Conservation (phyloP, 495 filamentous ascomycete species). For the Lepraria neglecta region DNA sequence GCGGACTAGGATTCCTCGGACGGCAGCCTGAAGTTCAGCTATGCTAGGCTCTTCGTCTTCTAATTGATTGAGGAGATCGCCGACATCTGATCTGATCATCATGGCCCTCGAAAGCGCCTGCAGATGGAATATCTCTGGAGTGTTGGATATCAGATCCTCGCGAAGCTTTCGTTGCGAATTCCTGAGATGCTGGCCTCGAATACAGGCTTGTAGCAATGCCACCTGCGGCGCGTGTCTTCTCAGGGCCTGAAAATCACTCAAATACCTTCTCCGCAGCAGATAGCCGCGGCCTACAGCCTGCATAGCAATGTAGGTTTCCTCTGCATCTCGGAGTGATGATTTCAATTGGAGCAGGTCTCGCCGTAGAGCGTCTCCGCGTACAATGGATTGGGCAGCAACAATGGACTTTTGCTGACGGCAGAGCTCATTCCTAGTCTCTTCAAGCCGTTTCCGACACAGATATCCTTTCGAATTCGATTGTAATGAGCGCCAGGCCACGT, state of each 20-base stretch:
- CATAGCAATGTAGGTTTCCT: slow-evolving; percentile 36
- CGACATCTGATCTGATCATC: slow-evolving; percentile 65
- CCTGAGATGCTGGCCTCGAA: slow-evolving; percentile 57
- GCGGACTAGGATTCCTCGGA: slow-evolving; percentile 68
- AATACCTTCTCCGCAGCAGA: slow-evolving; percentile 39
- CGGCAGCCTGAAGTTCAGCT: slow-evolving; percentile 65
- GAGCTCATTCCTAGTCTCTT: slow-evolving; percentile 32
- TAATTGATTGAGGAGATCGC: slow-evolving; percentile 61
- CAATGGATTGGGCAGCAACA: slow-evolving; percentile 40
- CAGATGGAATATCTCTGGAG: slow-evolving; percentile 53
- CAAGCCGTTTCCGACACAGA: slow-evolving; percentile 39
- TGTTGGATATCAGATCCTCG: slow-evolving; percentile 52
- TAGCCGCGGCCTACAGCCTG: slow-evolving; percentile 45
- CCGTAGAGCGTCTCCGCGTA: slow-evolving; percentile 40
- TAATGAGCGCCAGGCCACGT: slow-evolving; percentile 41
- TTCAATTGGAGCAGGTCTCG: slow-evolving; percentile 34
- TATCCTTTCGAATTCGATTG: slow-evolving; percentile 47
- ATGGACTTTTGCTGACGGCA: slow-evolving; percentile 39
- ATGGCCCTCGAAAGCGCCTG: slow-evolving; percentile 75
- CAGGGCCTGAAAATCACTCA: slow-evolving; percentile 51
- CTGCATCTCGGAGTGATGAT: slow-evolving; percentile 33
- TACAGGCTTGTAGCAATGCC: slow-evolving; percentile 60
- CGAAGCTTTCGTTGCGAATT: slow-evolving; percentile 46
- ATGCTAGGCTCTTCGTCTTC: slow-evolving; percentile 74
- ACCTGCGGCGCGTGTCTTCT: slow-evolving; percentile 52